phyloP scores from a whole-genome alignment of 371 early-diverging fungal genomes.

The Vairimorpha apis region DNA sequence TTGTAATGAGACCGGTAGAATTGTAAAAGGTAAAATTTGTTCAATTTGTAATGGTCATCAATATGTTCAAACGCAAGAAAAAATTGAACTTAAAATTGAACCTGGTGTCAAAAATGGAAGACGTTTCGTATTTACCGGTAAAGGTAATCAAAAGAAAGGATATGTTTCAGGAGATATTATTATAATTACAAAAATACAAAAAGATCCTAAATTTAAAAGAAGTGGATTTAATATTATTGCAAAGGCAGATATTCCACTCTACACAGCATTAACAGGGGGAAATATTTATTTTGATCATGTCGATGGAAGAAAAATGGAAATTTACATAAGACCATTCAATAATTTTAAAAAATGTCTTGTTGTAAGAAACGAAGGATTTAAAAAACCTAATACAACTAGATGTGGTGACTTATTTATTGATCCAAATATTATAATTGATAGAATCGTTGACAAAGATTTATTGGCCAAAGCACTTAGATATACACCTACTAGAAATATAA shows the following conservation, averaged over 20 bases:
- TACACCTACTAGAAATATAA: conserved; percentile 3
- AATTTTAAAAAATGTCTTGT: conserved; percentile 39
- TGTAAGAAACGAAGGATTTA: conserved; percentile 47
- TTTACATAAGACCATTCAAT: conserved; percentile 27
- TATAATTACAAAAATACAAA: conserved; percentile 44
- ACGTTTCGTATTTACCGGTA: conserved; percentile 34
- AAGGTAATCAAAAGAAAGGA: conserved; percentile 54
- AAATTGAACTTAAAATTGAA: conserved; percentile 51
- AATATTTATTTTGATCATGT: conserved; percentile 39
- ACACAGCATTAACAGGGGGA: conserved; percentile 47
- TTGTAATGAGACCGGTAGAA: conserved; percentile 50
- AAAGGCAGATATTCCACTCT: conserved; percentile 41
- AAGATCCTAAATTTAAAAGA: conserved; percentile 44
- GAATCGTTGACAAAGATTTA: conserved; percentile 25
- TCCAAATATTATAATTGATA: conserved; percentile 32
- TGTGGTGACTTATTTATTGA: conserved; percentile 36
- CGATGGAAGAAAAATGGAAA: conserved; percentile 41
- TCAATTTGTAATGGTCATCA: conserved; percentile 52
- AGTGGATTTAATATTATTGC: conserved; percentile 37
- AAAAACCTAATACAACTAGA: background rate
- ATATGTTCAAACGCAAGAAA: conserved; percentile 22
- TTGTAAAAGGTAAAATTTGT: conserved; percentile 54
- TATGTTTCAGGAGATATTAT: conserved; percentile 55
- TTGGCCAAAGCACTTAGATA: conserved; percentile 18
- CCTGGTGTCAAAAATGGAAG: conserved; percentile 50